Evolutionary conservation across 345 rosid species (phyloP), one percentile per base, ranked within the genome.

Genomic region (Diplotaxis tenuifolia): DNA sequence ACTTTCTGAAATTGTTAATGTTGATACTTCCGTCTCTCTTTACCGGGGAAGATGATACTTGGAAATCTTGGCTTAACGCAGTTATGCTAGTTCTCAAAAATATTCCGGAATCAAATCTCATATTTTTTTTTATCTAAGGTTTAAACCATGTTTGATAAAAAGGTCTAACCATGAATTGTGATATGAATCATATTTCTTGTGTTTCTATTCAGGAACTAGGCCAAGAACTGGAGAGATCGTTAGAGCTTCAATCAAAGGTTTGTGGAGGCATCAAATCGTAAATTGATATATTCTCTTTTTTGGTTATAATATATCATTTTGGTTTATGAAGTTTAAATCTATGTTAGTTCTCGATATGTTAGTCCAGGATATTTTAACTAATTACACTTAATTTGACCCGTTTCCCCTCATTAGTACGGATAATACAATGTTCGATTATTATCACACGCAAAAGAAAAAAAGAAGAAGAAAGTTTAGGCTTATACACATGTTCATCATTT

Each of bases 61-160:
- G 98, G 99, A 96, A 92, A 79, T 96, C 96, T 50, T 92, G 92
- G 96, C 89, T 95, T 53, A 88, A 81, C 96, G 99, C 77, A 97
- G 98, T 68, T 95, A 85, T 81, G 80, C 96, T n/a, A 78, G 97
- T 91, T 66, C 60, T 21, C 14, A 0, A 28, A 18, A 55, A 10
- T 15, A 32, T 38, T 29, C 40, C 4, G 9, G 0, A 45, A 4
- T 23, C 0, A 50, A 34, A 8, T 32, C 25, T 20, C 23, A 50
- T 34, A 1, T 23, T 25, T 54, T 54, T 50, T 19, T 50, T 6
- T 49, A 50, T 36, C 42, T 50, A 50, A 50, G 2, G n/a, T n/a
- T n/a, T n/a, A n/a, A n/a, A n/a, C n/a, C n/a, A n/a, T n/a, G n/a
- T n/a, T n/a, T n/a, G n/a, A n/a, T n/a, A n/a, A n/a, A n/a, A n/a